phyloP scores from a whole-genome alignment of 176 grass and related monocot species.

The Juncus inflexus region DNA sequence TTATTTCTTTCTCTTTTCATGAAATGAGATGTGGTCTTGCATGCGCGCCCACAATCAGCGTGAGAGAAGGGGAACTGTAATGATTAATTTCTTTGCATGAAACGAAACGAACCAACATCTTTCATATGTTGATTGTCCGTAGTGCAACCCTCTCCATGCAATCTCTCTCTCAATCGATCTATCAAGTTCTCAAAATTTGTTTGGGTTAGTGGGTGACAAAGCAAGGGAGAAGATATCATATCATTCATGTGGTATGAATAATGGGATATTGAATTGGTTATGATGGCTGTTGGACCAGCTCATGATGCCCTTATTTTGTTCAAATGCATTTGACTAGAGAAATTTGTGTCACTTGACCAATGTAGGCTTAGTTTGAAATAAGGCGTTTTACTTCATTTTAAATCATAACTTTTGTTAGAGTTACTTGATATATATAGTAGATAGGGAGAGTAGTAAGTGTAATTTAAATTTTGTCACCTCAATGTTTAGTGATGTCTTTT shows the following conservation, averaged over 20 bases:
- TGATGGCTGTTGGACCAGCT: conserved; percentile 18
- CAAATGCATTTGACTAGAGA: conserved; percentile 22
- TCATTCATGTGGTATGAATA: no score
- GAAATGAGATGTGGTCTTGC: conserved; percentile 23
- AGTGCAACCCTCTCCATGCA: conserved; percentile 5
- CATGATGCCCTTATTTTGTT: neutral
- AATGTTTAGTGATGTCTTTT: no score
- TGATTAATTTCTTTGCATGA: conserved; percentile 26
- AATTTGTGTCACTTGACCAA: no score
- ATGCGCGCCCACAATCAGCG: conserved; percentile 17
- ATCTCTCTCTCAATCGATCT: neutral
- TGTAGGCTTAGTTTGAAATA: no score
- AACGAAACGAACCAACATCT: conserved; percentile 25
- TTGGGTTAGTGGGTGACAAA: conserved; percentile 29
- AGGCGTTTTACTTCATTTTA: no score
- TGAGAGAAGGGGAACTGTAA: conserved; percentile 1
- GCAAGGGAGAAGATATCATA: neutral
- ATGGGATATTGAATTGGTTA: conserved; percentile 23
- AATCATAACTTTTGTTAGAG: no score
- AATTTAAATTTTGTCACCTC: no score
- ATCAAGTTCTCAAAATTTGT: conserved; percentile 2
- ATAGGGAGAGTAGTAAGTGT: no score
- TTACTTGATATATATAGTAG: no score
- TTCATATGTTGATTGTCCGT: conserved; percentile 8
- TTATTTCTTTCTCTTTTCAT: neutral